These are phyloP conservation scores for Xylariaceae sp. DNA, from an alignment of 2,329 filamentous ascomycete genomes.

Conservation along the genomic window DNA sequence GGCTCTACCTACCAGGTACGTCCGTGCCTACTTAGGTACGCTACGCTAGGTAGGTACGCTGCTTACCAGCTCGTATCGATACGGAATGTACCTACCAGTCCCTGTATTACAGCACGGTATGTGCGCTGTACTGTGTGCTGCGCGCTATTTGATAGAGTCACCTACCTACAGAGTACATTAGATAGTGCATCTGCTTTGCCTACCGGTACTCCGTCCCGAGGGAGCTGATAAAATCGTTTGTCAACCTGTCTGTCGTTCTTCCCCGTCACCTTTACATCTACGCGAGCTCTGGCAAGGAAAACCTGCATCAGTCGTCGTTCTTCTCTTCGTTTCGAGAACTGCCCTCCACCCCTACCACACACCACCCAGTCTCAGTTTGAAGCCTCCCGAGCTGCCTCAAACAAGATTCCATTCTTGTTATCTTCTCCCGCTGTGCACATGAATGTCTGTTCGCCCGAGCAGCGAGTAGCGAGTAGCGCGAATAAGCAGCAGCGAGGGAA, in stretches of 20 bases:
- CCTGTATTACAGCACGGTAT: background rate
- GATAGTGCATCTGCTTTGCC: constrained; percentile 5
- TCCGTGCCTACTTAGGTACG: too few relatives aligned
- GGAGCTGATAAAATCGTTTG: constrained; percentile 30
- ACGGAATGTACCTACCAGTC: background rate
- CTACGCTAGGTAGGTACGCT: too few relatives aligned
- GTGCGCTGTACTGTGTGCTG: constrained; percentile 4
- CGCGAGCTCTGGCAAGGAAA: constrained; percentile 16
- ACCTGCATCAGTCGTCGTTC: constrained; percentile 1
- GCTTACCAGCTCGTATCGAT: too few relatives aligned
- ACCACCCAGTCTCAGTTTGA: constrained; percentile 11
- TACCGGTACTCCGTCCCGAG: constrained; percentile 19
- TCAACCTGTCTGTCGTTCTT: constrained; percentile 11
- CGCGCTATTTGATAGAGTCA: background rate
- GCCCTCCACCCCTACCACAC: constrained; percentile 13
- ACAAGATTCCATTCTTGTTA: background rate
- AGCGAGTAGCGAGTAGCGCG: constrained; percentile 14
- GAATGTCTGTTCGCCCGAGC: constrained; percentile 2
- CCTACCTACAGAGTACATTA: background rate
- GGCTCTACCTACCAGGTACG: too few relatives aligned
- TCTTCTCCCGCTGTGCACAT: constrained; percentile 1
- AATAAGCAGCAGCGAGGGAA: constrained; percentile 7
- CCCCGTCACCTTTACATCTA: constrained; percentile 19
- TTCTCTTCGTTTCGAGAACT: constrained; percentile 9
- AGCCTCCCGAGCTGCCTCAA: constrained; percentile 4